These are phyloP conservation scores for Boletus semigastroideus DNA, from an alignment of 1,284 basidiomycete genomes.

Conservation along the genomic window DNA sequence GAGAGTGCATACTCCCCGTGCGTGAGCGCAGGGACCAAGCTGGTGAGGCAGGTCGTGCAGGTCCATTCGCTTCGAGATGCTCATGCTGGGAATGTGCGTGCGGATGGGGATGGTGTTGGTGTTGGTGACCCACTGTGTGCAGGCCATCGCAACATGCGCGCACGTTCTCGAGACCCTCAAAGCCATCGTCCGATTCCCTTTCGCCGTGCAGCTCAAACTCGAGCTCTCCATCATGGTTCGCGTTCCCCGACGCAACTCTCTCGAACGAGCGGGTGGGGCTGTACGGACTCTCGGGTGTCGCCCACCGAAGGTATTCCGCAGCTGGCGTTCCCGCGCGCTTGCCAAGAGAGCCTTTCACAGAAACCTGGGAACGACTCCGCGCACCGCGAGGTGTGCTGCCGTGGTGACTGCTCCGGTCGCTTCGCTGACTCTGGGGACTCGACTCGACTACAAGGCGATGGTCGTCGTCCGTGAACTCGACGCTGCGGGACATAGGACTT, in stretches of 20 bases:
- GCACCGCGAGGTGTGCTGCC: constrained; percentile 69
- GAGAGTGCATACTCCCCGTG: constrained; percentile 65
- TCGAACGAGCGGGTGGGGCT: constrained; percentile 70
- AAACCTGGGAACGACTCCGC: constrained; percentile 74
- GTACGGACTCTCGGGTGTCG: constrained; percentile 61
- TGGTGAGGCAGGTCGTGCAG: constrained; percentile 66
- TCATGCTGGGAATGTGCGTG: constrained; percentile 51
- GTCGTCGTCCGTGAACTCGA: constrained; percentile 51
- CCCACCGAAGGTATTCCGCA: constrained; percentile 81
- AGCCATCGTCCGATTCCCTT: constrained; percentile 76
- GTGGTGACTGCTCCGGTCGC: constrained; percentile 53
- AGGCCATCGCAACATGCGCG: constrained; percentile 92
- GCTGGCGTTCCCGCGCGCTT: constrained; percentile 89
- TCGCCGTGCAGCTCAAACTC: constrained; percentile 80
- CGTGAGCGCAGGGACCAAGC: constrained; percentile 81
- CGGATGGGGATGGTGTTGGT: constrained; percentile 61
- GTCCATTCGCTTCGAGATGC: constrained; percentile 48
- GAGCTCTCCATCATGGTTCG: constrained; percentile 64
- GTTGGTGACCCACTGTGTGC: constrained; percentile 74
- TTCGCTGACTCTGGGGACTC: constrained; percentile 72
- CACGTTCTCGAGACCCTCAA: constrained; percentile 93
- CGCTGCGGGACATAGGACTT: constrained; percentile 53
- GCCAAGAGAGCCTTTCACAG: constrained; percentile 66
- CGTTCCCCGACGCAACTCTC: constrained; percentile 45
- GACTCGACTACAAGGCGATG: constrained; percentile 44